Percentiles rank a stretch among this genome's conserved stretches.
Evolutionary conservation across 441 rosid genomes (phyloP).

Genomic region (Brassica hybrid): DNA sequence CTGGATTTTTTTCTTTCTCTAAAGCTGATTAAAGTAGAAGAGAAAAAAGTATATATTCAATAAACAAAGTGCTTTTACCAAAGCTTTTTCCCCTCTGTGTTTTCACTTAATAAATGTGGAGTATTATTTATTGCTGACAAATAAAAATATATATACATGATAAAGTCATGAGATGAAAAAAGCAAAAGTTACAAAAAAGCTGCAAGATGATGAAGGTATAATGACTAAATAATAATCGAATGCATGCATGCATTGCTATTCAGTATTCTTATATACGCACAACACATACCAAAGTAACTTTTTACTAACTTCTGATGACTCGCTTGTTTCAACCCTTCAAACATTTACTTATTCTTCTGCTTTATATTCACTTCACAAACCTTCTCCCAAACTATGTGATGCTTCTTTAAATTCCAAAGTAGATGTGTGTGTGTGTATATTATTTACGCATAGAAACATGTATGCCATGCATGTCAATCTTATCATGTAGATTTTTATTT

Average conservation of each 20-base stretch:
- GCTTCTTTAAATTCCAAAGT: not conserved
- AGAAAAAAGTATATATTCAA: constrained; percentile 25
- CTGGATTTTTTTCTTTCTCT: not conserved
- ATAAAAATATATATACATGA: not conserved
- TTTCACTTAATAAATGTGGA: not conserved
- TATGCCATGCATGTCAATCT: no score
- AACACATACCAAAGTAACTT: constrained; percentile 23
- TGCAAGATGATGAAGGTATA: constrained; percentile 50
- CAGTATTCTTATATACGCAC: constrained; percentile 1
- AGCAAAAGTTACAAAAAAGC: constrained; percentile 44
- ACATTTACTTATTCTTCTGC: constrained; percentile 26
- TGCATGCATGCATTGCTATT: constrained; percentile 50
- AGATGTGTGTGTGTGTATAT: not conserved
- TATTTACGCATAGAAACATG: no score
- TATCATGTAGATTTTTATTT: no score
- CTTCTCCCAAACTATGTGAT: constrained; percentile 19
- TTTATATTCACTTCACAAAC: no score
- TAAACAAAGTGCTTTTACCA: constrained; percentile 23
- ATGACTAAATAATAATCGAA: constrained; percentile 54
- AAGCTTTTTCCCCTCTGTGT: constrained; percentile 25
- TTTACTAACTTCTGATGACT: constrained; percentile 39
- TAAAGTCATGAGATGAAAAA: constrained; percentile 50
- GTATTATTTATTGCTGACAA: constrained; percentile 23
- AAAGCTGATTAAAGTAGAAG: constrained; percentile 38
- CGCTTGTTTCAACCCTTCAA: constrained; percentile 12